Conservation (phyloP, 2,329 filamentous ascomycete species). For the Monosporascus sp. region DNA sequence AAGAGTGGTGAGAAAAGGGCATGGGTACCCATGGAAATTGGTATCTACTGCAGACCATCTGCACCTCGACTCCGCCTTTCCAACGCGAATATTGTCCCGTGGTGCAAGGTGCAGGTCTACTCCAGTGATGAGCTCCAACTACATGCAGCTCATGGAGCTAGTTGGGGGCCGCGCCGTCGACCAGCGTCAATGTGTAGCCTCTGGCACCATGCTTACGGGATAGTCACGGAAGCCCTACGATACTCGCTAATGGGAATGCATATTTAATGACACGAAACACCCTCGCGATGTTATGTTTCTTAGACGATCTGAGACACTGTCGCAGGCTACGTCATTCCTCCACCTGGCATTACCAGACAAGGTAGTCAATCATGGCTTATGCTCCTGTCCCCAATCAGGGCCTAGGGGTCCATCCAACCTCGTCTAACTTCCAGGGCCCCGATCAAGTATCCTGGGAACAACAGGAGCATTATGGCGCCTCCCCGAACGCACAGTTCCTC, state of each 20-base stretch:
- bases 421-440: not conserved
- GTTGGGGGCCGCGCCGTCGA: too few relatives aligned
- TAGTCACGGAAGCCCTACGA: not conserved
- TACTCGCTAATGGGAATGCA: not conserved
- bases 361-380: not conserved
- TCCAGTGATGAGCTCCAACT: too few relatives aligned
- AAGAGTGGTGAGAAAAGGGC: not conserved
- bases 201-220: not conserved
- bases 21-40: too few relatives aligned
- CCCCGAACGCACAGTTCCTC: slow-evolving; percentile 2
- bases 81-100: too few relatives aligned
- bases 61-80: too few relatives aligned
- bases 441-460: slow-evolving; percentile 1
- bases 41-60: too few relatives aligned
- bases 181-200: too few relatives aligned
- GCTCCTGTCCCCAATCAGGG: slow-evolving; percentile 1
- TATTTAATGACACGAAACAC: not conserved
- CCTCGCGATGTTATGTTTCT: not conserved
- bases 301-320: not conserved
- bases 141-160: too few relatives aligned
- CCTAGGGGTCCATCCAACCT: not conserved
- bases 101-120: too few relatives aligned
- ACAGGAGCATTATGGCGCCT: slow-evolving; percentile 2
- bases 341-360: not conserved
- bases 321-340: not conserved